phyloP scores from a whole-genome alignment of 2,329 filamentous ascomycete species.

The Cordyceps pruinosa region DNA sequence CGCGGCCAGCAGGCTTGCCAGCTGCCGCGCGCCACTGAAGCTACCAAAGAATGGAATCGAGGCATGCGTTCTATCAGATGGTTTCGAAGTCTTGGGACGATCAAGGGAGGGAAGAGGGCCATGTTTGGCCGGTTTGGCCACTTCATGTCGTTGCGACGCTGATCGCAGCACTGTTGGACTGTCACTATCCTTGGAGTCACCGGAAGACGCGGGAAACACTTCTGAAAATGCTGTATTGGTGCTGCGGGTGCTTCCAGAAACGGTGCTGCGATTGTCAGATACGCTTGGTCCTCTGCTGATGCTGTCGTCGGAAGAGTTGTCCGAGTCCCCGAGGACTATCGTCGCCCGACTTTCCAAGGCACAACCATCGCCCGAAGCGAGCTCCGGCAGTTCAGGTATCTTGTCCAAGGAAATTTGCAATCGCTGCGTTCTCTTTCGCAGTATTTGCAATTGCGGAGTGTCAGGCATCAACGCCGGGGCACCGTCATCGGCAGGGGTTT shows the following conservation, averaged over 20 bases:
- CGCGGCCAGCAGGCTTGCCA: not conserved
- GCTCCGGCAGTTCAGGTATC: not conserved
- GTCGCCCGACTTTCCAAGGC: not conserved
- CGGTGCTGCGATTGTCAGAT: not conserved
- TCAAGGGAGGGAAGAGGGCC: too few relatives aligned
- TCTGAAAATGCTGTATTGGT: not conserved
- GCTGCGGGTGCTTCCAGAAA: not conserved
- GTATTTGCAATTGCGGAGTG: not conserved
- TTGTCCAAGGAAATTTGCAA: not conserved
- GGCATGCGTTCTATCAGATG: not conserved
- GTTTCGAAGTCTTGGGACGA: not conserved
- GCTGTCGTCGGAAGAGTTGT: not conserved
- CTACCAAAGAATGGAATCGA: not conserved
- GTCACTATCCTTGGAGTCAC: not conserved
- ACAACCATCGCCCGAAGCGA: not conserved
- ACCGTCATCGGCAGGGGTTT: not conserved
- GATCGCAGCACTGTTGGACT: not conserved
- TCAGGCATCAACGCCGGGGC: not conserved
- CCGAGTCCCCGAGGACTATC: not conserved
- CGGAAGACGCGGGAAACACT: not conserved
- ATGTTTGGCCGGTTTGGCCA: too few relatives aligned
- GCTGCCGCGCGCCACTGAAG: not conserved
- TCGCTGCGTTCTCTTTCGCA: not conserved
- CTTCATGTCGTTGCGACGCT: not conserved
- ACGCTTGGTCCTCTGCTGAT: not conserved